A percentile compares a stretch with the other conserved stretches of the same genome.
phyloP scores from a whole-genome alignment of 345 rosid genomes.

The Eucalyptus curtisii region DNA sequence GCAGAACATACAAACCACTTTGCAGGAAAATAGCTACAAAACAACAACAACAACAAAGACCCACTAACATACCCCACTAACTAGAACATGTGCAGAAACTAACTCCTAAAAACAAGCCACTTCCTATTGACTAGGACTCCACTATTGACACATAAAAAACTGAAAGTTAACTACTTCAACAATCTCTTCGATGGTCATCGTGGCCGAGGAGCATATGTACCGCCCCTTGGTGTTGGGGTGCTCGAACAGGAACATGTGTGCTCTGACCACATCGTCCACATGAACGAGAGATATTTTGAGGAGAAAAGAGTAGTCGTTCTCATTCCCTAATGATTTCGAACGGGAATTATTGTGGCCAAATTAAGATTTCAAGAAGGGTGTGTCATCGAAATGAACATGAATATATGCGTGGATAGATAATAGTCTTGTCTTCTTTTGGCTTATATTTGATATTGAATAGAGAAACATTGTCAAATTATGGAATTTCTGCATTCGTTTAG shows the following conservation, averaged over 20 bases:
- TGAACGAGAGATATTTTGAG: slow-evolving; percentile 6
- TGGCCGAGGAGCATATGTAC: slow-evolving; percentile 18
- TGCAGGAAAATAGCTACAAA: too few species aligned
- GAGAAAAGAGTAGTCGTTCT: neutral
- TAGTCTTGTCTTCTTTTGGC: neutral
- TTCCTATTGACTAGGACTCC: too few species aligned
- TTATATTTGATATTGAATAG: neutral
- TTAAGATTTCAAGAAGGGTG: neutral
- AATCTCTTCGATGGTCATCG: neutral
- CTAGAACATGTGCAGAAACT: too few species aligned
- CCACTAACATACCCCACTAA: too few species aligned
- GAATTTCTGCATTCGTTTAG: neutral
- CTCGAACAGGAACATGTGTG: slow-evolving; percentile 19
- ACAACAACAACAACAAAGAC: too few species aligned
- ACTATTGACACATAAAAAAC: too few species aligned
- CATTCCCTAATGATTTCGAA: neutral
- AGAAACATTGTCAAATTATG: neutral
- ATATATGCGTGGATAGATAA: neutral
- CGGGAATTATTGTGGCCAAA: neutral
- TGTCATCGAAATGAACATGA: neutral
- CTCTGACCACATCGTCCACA: slow-evolving; percentile 8
- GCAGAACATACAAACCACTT: too few species aligned
- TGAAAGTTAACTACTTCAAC: too few species aligned
- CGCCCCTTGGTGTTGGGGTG: slow-evolving; percentile 17
- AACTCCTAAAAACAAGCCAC: too few species aligned